These are phyloP conservation scores for Escallonia rubra DNA, from an alignment of 129 eudicot species.

Conservation along the genomic window DNA sequence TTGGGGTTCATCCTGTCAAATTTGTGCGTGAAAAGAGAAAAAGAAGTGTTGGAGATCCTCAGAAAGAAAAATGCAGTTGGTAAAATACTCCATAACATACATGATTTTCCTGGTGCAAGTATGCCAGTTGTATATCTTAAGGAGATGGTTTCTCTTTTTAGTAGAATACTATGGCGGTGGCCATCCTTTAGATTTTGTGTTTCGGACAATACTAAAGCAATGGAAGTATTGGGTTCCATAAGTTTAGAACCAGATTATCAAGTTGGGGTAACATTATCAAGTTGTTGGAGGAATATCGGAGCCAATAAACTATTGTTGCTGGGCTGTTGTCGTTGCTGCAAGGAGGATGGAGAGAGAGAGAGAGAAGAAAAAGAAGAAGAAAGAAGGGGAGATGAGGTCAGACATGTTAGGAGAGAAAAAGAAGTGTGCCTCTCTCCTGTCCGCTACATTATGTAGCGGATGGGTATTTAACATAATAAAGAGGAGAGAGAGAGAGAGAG, in stretches of 20 bases:
- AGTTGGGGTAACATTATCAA: no score
- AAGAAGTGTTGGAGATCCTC: conserved; percentile 53
- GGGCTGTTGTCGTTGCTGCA: no score
- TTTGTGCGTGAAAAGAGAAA: conserved; percentile 45
- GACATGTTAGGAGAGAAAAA: no score
- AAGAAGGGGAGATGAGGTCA: no score
- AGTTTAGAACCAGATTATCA: conserved; percentile 39
- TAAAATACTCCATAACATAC: conserved; percentile 41
- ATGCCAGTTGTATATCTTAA: conserved; percentile 45
- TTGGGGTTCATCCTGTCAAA: conserved; percentile 47
- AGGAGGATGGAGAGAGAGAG: no score
- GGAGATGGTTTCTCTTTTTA: conserved; percentile 55
- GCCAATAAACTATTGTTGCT: no score
- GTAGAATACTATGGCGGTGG: conserved; percentile 74
- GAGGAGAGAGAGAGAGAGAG: no score
- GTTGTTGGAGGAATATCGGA: no score
- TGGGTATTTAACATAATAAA: no score
- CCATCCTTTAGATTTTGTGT: conserved; percentile 65
- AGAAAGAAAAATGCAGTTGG: conserved; percentile 41
- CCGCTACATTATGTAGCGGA: no score
- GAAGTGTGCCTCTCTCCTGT: no score
- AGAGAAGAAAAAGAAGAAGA: no score
- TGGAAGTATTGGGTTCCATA: conserved; percentile 34
- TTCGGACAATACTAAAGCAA: conserved; percentile 53
- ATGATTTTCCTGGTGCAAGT: conserved; percentile 20